Evolutionary conservation across 768 basidiomycete genomes (phyloP), one percentile per base, ranked within the genome.

Genomic region (Crassisporium funariophilum): DNA sequence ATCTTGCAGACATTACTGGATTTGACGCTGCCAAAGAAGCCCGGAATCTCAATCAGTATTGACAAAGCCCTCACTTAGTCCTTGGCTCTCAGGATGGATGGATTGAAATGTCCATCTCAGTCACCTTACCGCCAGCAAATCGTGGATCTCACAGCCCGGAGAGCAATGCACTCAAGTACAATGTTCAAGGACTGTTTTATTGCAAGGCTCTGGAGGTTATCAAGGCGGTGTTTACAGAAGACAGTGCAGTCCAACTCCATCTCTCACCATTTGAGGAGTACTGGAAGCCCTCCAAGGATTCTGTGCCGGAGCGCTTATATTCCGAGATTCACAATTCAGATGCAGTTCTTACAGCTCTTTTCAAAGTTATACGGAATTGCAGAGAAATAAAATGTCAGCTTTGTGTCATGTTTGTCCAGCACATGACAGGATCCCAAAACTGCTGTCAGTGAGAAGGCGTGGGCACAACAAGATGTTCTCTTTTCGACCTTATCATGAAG

Each of bases 141-240:
- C 16, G 50, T 1, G 34, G 31, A 1, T 56, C 55, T n/a, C 47
- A 58, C 23, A 2, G 1, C 4, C 46, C 54, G 0, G 64, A 68
- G 41, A 52, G 17, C 0, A 53, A 45, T 4, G 64, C 51, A 16
- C 54, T 55, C 2, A 13, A 22, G 1, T 62, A 68, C 35, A 31
- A 47, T 1, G 60, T 73, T 0, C 29, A 52, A 0, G 61, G 60
- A 0, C 21, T 59, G 2, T 52, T 35, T 21, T 44, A 59, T 38
- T 33, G 50, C 10, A 33, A 22, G 13, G 47, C 31, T 11, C 16
- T 49, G 4, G 41, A 51, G 9, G 44, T 56, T 12, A 41, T 58
- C 24, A 50, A 47, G 22, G 31, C 35, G 2, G 54, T 52, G 10
- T 47, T 53, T 16, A 13, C 22, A 8, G 57, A 58, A n/a, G n/a